Base-by-base conservation (phyloP, 805 yeast species). In the Candida qinlingensis region DNA sequence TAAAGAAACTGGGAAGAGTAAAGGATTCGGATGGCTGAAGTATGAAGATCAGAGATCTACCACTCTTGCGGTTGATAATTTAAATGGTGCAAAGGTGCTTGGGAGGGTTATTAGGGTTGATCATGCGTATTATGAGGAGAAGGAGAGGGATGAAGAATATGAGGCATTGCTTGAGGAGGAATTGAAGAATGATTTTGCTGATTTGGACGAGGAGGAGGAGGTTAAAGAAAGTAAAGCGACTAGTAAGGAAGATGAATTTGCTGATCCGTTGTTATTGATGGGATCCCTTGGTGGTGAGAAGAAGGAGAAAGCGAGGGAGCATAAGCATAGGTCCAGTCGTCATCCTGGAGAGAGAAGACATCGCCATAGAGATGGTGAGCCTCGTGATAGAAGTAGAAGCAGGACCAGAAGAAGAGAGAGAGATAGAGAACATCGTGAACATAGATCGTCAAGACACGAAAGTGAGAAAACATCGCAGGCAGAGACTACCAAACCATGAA, bases 41-140 rank as follows among this genome's bases (percentile, higher is more conserved):
- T 92, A 87, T 59, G 92, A 85, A 55, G 88, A 87, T 56, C 87
- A 82, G 65, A 70, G 85, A 44, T 85, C 95, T 2, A 81, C 96
- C 19, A 76, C 88, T 0, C 69, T 92, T 29, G 96, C 97, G 0
- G 83, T 92, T 4, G 98, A 92, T 65, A 92, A 92, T 62, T 71
- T 92, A 53, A 87, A 88, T 61, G 96, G 96, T 1, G 63, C 72
- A 1, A 67, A 60, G 29, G 52, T 87, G 1, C 72, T 76, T 39
- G 87, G 83, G 8, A 64, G 76, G 34, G 45, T 52, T 8, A 55
- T 83, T 2, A 69, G 77, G 48, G 94, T 89, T 1, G 95, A 88
- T 60, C 96, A 88, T 69, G 77, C 82, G 4, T 72, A 77, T 50
- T 86, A 76, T 60, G 76, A 73, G 50, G 77, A 83, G 37, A 69